Percentiles rank a stretch among this genome's conserved stretches.
Conservation (phyloP, 352 stramenopile species). For the Pythium insidiosum region DNA sequence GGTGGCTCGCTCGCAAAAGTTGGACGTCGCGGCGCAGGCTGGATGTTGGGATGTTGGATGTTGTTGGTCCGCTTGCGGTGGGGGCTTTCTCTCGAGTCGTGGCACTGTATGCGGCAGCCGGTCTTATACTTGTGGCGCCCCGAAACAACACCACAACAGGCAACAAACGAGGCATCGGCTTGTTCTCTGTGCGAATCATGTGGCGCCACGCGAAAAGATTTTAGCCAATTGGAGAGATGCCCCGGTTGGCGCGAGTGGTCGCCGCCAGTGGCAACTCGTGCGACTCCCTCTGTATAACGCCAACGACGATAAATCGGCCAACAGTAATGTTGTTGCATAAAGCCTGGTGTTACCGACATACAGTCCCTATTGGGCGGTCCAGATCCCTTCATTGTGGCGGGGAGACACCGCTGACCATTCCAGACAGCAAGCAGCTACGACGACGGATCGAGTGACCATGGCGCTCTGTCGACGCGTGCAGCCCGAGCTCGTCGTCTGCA, state of each 20-base stretch:
- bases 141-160: neutral
- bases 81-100: neutral
- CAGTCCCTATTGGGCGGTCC: neutral
- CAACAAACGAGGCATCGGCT: neutral
- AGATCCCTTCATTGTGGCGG: neutral
- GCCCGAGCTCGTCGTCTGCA: slow-evolving; percentile 57
- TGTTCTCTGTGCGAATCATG: neutral
- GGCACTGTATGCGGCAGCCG: neutral
- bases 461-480: slow-evolving; percentile 33
- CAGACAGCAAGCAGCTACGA: neutral
- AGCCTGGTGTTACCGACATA: too few relatives aligned
- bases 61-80: slow-evolving; percentile 7
- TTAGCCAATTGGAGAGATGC: neutral
- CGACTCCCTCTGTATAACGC: too few relatives aligned
- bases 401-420: neutral
- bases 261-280: too few relatives aligned
- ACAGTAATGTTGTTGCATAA: neutral
- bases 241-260: too few relatives aligned
- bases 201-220: neutral
- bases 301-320: neutral
- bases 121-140: slow-evolving; percentile 8
- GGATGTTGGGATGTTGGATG: neutral
- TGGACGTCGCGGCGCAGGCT: neutral
- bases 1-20: neutral
- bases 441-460: slow-evolving; percentile 22